phyloP scores from a whole-genome alignment of 768 basidiomycete species.

The Russula dissimulans region DNA sequence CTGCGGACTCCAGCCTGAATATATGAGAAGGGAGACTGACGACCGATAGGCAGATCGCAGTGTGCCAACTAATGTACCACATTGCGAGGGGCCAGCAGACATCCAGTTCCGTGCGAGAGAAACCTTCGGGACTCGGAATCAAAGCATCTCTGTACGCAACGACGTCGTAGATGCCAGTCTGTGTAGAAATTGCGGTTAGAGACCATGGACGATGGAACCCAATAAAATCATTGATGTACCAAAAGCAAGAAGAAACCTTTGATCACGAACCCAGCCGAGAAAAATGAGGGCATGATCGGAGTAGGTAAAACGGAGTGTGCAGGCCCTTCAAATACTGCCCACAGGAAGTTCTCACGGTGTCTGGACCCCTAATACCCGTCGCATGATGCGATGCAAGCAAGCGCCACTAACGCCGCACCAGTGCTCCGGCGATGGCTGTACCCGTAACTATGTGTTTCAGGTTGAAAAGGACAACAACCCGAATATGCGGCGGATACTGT shows the following conservation, averaged over 20 bases:
- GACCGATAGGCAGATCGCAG: conserved; percentile 1
- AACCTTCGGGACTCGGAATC: not conserved
- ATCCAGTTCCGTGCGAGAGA: conserved; percentile 4
- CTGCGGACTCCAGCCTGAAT: conserved; percentile 3
- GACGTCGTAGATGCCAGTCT: not conserved
- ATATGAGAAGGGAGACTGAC: conserved; percentile 9
- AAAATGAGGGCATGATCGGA: no score
- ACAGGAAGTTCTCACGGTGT: no score
- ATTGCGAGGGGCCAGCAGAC: conserved; percentile 9
- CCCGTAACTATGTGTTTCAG: no score
- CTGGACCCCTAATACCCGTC: no score
- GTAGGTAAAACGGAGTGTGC: no score
- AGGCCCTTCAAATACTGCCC: no score
- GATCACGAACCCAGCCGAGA: not conserved
- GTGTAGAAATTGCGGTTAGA: not conserved
- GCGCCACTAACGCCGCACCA: no score
- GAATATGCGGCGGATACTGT: no score
- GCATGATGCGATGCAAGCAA: no score
- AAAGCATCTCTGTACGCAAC: not conserved
- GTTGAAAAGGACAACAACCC: no score
- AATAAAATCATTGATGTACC: not conserved
- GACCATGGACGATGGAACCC: not conserved
- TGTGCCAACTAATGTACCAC: conserved; percentile 15
- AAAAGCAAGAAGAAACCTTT: not conserved
- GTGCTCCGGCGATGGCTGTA: no score